Percentiles rank a stretch among this genome's conserved stretches.
Evolutionary conservation across 768 basidiomycete genomes (phyloP).

Genomic region (Pleurotus giganteus): DNA sequence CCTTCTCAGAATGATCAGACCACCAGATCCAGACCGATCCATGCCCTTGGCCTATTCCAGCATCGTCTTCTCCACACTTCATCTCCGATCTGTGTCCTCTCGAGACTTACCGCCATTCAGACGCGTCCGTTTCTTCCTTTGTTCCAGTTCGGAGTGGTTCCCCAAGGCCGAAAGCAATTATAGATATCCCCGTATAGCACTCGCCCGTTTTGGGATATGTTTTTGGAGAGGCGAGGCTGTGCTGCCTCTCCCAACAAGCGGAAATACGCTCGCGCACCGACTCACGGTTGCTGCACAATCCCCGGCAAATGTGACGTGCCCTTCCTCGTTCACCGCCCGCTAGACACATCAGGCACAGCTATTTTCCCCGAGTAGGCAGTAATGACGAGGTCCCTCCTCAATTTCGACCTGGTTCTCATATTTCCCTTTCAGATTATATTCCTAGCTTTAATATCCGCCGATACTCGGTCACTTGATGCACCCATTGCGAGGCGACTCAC

Average conservation of each 20-base stretch:
- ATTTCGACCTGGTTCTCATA: neutral
- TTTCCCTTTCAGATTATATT: neutral
- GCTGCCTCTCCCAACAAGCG: neutral
- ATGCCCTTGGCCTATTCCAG: neutral
- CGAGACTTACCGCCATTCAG: neutral
- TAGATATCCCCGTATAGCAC: neutral
- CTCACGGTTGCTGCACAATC: too few species aligned
- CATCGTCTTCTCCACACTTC: neutral
- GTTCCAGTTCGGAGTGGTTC: neutral
- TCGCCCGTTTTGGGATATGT: neutral
- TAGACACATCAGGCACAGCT: neutral
- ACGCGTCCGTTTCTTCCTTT: neutral
- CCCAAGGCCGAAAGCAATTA: neutral
- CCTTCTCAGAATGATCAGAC: constrained; percentile 7
- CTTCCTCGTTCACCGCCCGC: neutral
- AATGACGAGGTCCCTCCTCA: too few species aligned
- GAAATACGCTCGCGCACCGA: too few species aligned
- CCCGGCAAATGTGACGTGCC: too few species aligned
- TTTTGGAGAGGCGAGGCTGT: neutral
- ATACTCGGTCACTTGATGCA: too few species aligned
- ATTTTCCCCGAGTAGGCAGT: too few species aligned
- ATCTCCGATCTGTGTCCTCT: neutral
- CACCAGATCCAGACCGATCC: neutral
- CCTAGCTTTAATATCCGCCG: too few species aligned
- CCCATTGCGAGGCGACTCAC: too few species aligned